Conservation (phyloP, 192 early-diverging fungal species). For the Tieghemiomyces parasiticus region DNA sequence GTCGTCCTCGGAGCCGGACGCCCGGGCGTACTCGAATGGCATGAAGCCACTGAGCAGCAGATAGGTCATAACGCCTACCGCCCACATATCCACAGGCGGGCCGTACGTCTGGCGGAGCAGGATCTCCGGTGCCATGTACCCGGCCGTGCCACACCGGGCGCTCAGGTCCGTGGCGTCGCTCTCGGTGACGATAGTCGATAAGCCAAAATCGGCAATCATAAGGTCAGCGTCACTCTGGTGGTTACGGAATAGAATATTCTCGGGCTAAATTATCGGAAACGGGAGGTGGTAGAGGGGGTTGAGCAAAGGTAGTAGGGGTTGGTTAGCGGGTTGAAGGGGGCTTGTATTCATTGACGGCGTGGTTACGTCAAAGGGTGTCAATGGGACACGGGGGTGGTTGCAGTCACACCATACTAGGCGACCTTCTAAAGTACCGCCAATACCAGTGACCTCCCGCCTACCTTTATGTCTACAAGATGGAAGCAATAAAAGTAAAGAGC, state of each 20-base stretch:
- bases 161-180: slow-evolving; percentile 40
- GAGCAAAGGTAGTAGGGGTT: too few species aligned
- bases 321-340: too few species aligned
- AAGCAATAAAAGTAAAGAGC: too few species aligned
- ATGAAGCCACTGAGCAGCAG: slow-evolving; percentile 56
- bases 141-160: slow-evolving; percentile 62
- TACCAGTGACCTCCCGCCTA: too few species aligned
- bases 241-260: slow-evolving; percentile 61
- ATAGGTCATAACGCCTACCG: slow-evolving; percentile 59
- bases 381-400: too few species aligned
- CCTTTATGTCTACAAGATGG: too few species aligned
- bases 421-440: too few species aligned
- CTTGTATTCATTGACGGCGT: too few species aligned
- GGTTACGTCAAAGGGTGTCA: too few species aligned
- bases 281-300: too few species aligned
- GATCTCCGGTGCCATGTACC: slow-evolving; percentile 60
- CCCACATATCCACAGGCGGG: slow-evolving; percentile 74
- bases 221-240: slow-evolving; percentile 38
- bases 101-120: slow-evolving; percentile 36
- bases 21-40: slow-evolving; percentile 44
- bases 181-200: slow-evolving; percentile 47
- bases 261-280: slow-evolving; percentile 56
- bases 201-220: slow-evolving; percentile 72
- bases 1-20: slow-evolving; percentile 31
- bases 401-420: too few species aligned